A percentile compares a stretch with the other conserved stretches of the same genome.
These are phyloP conservation scores for Gossypium longicalyx DNA, from an alignment of 345 rosid genomes.

Conservation along the genomic window DNA sequence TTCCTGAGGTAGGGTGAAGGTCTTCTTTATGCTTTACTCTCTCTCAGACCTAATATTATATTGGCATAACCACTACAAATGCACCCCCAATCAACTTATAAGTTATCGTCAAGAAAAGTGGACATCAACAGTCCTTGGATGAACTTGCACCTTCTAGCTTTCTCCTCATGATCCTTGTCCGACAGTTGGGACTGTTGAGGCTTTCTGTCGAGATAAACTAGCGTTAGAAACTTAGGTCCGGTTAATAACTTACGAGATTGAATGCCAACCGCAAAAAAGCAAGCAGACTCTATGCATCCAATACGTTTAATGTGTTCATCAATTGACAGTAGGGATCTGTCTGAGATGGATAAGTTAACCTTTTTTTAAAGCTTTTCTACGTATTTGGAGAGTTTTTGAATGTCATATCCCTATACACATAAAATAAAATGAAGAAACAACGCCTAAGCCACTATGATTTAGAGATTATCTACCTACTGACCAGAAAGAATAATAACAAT, in stretches of 20 bases:
- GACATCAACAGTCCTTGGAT: constrained; percentile 51
- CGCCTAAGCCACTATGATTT: not conserved
- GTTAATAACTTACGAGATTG: not conserved
- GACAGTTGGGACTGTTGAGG: constrained; percentile 25
- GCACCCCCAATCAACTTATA: constrained; percentile 23
- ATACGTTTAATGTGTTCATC: too few species aligned
- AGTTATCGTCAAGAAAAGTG: constrained; percentile 39
- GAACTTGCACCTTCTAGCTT: constrained; percentile 42
- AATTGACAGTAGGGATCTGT: not conserved
- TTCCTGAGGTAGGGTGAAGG: constrained; percentile 16
- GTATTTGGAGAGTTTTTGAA: not conserved
- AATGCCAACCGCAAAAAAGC: not conserved
- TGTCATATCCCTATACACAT: not conserved
- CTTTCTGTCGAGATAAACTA: constrained; percentile 29
- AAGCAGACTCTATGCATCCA: too few species aligned
- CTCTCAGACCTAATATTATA: constrained; percentile 13
- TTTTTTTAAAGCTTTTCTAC: not conserved
- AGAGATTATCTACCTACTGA: not conserved
- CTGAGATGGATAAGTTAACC: not conserved
- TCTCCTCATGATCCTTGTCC: constrained; percentile 51
- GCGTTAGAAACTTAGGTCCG: constrained; percentile 22
- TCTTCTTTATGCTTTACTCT: constrained; percentile 22
- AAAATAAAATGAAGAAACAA: not conserved
- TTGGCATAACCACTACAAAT: constrained; percentile 12
- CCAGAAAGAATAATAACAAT: not conserved